Conservation (phyloP, 2,329 filamentous ascomycete species). For the Alternaria alternata region DNA sequence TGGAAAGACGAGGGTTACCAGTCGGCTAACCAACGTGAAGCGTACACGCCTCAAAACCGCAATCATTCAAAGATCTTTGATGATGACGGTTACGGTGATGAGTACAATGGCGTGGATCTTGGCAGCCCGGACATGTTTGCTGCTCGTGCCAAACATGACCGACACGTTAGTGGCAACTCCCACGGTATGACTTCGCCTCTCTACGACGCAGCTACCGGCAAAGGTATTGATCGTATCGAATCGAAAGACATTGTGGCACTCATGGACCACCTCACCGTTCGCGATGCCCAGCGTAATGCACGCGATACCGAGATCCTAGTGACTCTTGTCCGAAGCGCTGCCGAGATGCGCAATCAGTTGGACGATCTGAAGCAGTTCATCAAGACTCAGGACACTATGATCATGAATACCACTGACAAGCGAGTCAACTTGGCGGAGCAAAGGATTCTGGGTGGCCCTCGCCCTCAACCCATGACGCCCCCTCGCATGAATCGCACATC, state of each 20-base stretch:
- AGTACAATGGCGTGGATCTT: conserved; percentile 56
- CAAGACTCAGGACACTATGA: conserved; percentile 85
- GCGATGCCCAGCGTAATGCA: conserved; percentile 94
- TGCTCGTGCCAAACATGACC: conserved; percentile 59
- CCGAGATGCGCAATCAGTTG: conserved; percentile 96
- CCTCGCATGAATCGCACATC: conserved; percentile 65
- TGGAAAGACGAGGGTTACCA: conserved; percentile 87
- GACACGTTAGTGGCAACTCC: conserved; percentile 86
- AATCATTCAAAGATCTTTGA: conserved; percentile 60
- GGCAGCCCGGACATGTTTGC: conserved; percentile 56
- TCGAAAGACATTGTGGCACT: conserved; percentile 96
- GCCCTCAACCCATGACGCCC: conserved; percentile 69
- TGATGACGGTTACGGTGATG: conserved; percentile 64
- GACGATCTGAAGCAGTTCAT: conserved; percentile 95
- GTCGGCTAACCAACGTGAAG: conserved; percentile 71
- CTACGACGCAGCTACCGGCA: conserved; percentile 88
- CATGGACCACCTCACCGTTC: conserved; percentile 98
- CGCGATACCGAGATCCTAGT: conserved; percentile 96
- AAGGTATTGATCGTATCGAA: conserved; percentile 88
- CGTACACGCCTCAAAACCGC: conserved; percentile 54
- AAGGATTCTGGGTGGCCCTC: conserved; percentile 82
- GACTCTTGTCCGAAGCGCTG: conserved; percentile 88
- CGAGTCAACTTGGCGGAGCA: conserved; percentile 87
- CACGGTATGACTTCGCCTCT: conserved; percentile 89
- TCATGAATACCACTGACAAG: conserved; percentile 86